Evolutionary conservation across 164 flowering plant species (phyloP), one percentile per base, ranked within the genome.

Genomic region (Macadamia integrifolia): DNA sequence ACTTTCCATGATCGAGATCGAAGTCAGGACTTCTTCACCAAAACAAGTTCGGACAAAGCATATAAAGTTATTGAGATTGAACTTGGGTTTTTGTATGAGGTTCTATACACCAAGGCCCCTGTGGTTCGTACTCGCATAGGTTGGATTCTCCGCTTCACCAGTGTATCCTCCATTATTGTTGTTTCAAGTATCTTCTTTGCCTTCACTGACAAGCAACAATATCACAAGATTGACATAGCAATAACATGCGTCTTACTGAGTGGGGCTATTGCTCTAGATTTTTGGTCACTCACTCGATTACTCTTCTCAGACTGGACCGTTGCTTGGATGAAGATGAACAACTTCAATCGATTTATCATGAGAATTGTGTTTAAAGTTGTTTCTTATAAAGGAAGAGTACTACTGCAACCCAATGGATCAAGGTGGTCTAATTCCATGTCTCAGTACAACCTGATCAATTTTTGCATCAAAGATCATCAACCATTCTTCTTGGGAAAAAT

Each of bases 1-100:
- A 79, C 80, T 66, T 75, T 79, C 64, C 69, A 65, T 3, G 80
- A 82, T 60, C 69, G 81, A 0, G 43, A 76, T 1, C 68, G 69
- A 44, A 82, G 84, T 60, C 31, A 31, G 7, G 6, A 44, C 32
- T 64, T 58, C 56, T 70, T 70, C 63, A 6, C n/a, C 6, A 31
- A 30, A 18, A 14, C 8, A 23, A 9, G 3, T 7, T 15, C 14
- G 58, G 12, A 14, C 15, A 15, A 40, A 32, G 83, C 83, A 14
- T 67, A 79, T 56, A 60, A 57, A 50, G 73, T 82, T 43, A 50
- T 50, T 14, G 55, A 50, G 55, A 50, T 50, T 50, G 55, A 50
- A 15, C 55, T 50, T 15, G 55, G 55, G 55, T 10, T 50, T 9
- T 6, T 43, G 6, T 43, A 43, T 9, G 48, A 43, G 6, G 48